Conservation (phyloP, 345 rosid genomes). For the Syzygium jambos region DNA sequence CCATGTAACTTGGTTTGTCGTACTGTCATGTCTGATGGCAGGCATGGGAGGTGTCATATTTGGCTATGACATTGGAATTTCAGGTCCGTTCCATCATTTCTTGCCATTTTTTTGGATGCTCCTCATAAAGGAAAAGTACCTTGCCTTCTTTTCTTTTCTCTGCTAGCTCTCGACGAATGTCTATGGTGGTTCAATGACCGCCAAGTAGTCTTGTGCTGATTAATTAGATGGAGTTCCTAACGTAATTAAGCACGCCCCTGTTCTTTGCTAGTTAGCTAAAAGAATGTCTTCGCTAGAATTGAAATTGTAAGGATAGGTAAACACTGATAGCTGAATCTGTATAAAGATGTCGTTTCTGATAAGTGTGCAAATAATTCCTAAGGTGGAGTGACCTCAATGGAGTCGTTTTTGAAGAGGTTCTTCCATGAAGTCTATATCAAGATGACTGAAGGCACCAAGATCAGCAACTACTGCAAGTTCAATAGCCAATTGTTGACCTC, state of each 20-base stretch:
- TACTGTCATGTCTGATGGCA: conserved; percentile 73
- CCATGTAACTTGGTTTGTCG: conserved; percentile 47
- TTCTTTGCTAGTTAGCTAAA: not conserved
- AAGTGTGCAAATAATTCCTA: not conserved
- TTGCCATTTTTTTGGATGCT: not conserved
- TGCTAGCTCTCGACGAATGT: not conserved
- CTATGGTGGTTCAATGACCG: not conserved
- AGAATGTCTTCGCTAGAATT: not conserved
- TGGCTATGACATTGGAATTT: conserved; percentile 81
- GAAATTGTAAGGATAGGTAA: not conserved
- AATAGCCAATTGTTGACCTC: conserved; percentile 60
- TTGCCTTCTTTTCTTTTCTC: not conserved
- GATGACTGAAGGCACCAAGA: conserved; percentile 37
- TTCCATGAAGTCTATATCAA: conserved; percentile 42
- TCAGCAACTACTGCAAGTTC: conserved; percentile 68
- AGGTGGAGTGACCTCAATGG: conserved; percentile 91
- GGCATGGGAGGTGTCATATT: conserved; percentile 87
- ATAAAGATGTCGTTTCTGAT: not conserved
- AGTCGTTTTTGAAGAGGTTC: conserved; percentile 46
- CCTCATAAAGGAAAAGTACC: not conserved
- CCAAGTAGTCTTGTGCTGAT: not conserved
- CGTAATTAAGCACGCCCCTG: not conserved
- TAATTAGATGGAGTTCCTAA: not conserved
- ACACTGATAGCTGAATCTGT: not conserved
- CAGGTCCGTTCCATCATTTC: conserved; percentile 24